A percentile compares a stretch with the other conserved stretches of the same genome.
Evolutionary conservation across 805 yeast genomes (phyloP).

Genomic region (Lachancea sp.): DNA sequence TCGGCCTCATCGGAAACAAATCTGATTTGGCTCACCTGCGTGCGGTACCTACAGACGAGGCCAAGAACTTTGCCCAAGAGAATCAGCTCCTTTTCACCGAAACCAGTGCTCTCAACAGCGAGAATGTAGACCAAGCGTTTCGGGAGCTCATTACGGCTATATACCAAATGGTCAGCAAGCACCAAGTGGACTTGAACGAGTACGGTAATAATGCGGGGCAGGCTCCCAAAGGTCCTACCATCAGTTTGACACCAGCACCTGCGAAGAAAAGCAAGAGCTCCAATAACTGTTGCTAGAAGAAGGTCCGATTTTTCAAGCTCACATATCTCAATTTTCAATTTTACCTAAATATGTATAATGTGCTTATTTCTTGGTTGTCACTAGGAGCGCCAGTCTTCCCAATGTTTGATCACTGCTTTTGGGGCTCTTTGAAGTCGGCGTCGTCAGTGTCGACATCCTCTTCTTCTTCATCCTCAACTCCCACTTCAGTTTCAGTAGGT

Average conservation of each 20-base stretch:
- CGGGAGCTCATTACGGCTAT: slow-evolving; percentile 88
- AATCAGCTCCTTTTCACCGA: slow-evolving; percentile 90
- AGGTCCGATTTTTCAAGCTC: no score
- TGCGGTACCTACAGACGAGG: slow-evolving; percentile 97
- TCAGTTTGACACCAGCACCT: slow-evolving; percentile 88
- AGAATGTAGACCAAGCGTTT: slow-evolving; percentile 92
- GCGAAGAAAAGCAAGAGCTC: slow-evolving; percentile 57
- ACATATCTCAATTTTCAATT: neutral
- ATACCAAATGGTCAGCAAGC: slow-evolving; percentile 89
- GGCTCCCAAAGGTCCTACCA: slow-evolving; percentile 83
- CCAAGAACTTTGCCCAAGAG: slow-evolving; percentile 88
- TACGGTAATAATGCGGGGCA: slow-evolving; percentile 33
- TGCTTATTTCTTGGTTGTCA: slow-evolving; percentile 7
- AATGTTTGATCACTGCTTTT: neutral
- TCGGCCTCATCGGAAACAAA: slow-evolving; percentile 89
- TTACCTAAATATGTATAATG: neutral
- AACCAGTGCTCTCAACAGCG: slow-evolving; percentile 89
- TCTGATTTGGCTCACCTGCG: slow-evolving; percentile 86
- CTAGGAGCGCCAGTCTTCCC: no score
- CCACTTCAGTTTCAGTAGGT: no score
- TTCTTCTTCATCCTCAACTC: slow-evolving; percentile 35
- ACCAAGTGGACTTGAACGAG: slow-evolving; percentile 84
- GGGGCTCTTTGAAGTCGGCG: slow-evolving; percentile 19
- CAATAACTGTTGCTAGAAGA: slow-evolving; percentile 62
- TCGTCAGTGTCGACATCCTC: slow-evolving; percentile 13